These are phyloP conservation scores for Grosmannia clavigera DNA, from an alignment of 2,329 filamentous ascomycete species.

Conservation along the genomic window DNA sequence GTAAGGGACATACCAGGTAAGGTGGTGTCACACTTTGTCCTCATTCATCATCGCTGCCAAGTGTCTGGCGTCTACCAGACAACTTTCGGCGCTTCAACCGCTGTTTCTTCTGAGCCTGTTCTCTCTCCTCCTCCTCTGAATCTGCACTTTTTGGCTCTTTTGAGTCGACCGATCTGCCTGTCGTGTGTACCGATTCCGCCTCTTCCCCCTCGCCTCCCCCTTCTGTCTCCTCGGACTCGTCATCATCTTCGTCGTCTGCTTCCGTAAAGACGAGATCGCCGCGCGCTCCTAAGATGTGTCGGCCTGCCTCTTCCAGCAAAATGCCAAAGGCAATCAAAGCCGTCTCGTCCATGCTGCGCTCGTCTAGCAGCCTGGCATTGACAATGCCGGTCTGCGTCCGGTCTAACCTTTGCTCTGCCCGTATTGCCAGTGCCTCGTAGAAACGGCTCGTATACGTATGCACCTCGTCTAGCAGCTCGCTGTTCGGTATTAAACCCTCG, in stretches of 20 bases:
- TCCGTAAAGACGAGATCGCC: slow-evolving; percentile 66
- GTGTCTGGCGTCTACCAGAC: not conserved
- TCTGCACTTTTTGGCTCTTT: not conserved
- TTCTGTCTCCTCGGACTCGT: not conserved
- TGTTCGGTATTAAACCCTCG: slow-evolving; percentile 45
- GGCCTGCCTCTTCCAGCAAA: slow-evolving; percentile 57
- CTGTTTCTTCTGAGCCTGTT: not conserved
- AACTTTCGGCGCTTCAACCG: not conserved
- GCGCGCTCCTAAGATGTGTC: slow-evolving; percentile 45
- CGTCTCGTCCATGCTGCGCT: slow-evolving; percentile 63
- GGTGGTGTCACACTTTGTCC: not conserved
- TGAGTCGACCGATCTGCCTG: too few relatives aligned
- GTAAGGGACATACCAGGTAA: not conserved
- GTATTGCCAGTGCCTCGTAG: slow-evolving; percentile 34
- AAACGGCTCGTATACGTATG: slow-evolving; percentile 57
- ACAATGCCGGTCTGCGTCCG: slow-evolving; percentile 1
- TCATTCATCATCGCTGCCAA: not conserved
- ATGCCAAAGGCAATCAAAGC: slow-evolving; percentile 65
- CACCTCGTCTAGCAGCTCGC: slow-evolving; percentile 55
- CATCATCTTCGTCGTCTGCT: slow-evolving; percentile 22
- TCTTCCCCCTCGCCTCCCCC: not conserved
- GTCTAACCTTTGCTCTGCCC: not conserved
- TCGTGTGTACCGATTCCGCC: not conserved
- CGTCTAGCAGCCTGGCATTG: slow-evolving; percentile 26
- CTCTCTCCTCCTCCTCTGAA: not conserved